Percentiles rank a stretch among this genome's conserved stretches.
phyloP scores from a whole-genome alignment of 1,284 basidiomycete genomes.

The Pyrrhoderma noxium region DNA sequence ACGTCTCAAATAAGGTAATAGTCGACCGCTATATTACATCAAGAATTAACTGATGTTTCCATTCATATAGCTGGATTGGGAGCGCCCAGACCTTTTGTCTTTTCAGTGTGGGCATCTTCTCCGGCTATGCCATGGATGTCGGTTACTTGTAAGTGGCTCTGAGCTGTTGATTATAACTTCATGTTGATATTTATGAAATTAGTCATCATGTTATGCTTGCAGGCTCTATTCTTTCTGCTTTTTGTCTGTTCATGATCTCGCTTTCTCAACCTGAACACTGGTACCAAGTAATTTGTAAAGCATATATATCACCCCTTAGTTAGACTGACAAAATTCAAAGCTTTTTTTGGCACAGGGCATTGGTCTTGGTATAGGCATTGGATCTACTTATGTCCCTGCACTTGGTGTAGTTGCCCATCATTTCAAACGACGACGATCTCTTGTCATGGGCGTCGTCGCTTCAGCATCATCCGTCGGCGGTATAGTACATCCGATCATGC shows the following conservation, averaged over 20 bases:
- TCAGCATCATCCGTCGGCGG: constrained; percentile 24
- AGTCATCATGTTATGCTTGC: constrained; percentile 35
- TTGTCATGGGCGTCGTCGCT: constrained; percentile 21
- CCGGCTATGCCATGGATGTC: constrained; percentile 12
- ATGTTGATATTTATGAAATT: background rate
- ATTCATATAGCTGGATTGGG: constrained; percentile 14
- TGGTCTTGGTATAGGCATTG: constrained; percentile 20
- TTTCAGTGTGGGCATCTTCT: constrained; percentile 11
- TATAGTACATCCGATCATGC: constrained; percentile 27
- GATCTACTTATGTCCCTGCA: constrained; percentile 19
- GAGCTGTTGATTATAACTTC: background rate
- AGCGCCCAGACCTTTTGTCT: constrained; percentile 13
- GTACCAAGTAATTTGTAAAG: constrained; percentile 32
- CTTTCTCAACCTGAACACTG: constrained; percentile 32
- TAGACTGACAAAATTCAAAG: constrained; percentile 16
- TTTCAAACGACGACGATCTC: constrained; percentile 19
- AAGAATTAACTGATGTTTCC: background rate
- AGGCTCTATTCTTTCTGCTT: constrained; percentile 31
- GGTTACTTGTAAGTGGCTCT: constrained; percentile 13
- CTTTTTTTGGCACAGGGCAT: constrained; percentile 22
- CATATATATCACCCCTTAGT: constrained; percentile 21
- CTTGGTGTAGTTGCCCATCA: constrained; percentile 20
- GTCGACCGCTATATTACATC: background rate
- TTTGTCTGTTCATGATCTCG: constrained; percentile 39
- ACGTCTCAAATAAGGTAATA: constrained; percentile 14